Conservation (phyloP, 2,329 filamentous ascomycete species). For the Stagonosporopsis tanaceti region DNA sequence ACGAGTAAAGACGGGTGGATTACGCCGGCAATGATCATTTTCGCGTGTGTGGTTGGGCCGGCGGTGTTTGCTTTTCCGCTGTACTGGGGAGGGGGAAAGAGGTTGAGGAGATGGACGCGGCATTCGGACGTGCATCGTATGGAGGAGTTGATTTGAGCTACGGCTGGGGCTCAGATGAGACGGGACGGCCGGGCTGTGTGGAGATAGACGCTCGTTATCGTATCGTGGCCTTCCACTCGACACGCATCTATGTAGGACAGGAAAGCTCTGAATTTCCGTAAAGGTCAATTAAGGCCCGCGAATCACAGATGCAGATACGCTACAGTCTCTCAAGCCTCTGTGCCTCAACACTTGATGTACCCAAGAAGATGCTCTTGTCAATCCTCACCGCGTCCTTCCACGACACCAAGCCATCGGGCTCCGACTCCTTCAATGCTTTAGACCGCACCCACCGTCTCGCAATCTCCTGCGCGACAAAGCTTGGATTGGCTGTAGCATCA, state of each 20-base stretch:
- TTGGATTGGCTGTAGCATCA: constrained; percentile 48
- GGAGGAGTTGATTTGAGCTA: constrained; percentile 34
- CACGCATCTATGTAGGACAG: background rate
- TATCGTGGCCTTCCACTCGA: background rate
- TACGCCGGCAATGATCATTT: constrained; percentile 55
- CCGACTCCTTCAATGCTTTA: background rate
- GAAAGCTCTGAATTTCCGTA: background rate
- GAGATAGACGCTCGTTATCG: background rate
- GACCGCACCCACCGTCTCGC: constrained; percentile 47
- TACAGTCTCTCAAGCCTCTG: constrained; percentile 18
- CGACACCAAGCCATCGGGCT: background rate
- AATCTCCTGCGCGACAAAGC: constrained; percentile 44
- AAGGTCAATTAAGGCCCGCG: background rate
- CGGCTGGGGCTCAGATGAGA: background rate
- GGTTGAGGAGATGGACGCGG: constrained; percentile 49
- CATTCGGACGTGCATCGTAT: constrained; percentile 43
- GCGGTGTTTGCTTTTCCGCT: constrained; percentile 52
- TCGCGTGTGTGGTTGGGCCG: constrained; percentile 51
- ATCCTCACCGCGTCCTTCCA: constrained; percentile 20
- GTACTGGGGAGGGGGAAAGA: constrained; percentile 54
- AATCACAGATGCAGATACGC: background rate
- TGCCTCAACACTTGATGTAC: background rate
- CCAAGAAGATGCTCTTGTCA: constrained; percentile 35
- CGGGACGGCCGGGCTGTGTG: background rate
- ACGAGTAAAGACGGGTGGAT: constrained; percentile 50